Evolutionary conservation across 1,139 yeast genomes (phyloP).

Genomic region (Saccharomyces hybrid): DNA sequence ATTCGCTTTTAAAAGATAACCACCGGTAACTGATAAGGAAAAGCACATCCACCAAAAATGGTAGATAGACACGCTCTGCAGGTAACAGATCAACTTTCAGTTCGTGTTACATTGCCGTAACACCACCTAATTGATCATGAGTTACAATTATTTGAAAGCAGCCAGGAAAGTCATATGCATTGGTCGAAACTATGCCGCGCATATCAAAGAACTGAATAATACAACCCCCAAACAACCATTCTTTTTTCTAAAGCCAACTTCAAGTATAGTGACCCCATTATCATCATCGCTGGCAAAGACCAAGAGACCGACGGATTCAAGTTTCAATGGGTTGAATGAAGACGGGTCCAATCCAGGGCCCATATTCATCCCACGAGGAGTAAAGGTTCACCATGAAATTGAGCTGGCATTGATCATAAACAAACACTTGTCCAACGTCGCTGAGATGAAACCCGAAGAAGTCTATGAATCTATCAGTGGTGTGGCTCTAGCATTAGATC

Average conservation of each 20-base stretch:
- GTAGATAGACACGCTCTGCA: not conserved
- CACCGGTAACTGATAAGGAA: not conserved
- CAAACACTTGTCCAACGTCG: slow-evolving; percentile 52
- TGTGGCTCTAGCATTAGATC: slow-evolving; percentile 80
- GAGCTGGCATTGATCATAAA: slow-evolving; percentile 79
- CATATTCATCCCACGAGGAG: slow-evolving; percentile 74
- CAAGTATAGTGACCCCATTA: slow-evolving; percentile 45
- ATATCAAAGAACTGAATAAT: slow-evolving; percentile 82
- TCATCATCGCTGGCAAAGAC: slow-evolving; percentile 5
- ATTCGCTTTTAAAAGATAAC: not conserved
- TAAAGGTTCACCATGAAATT: slow-evolving; percentile 81
- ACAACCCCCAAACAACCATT: slow-evolving; percentile 76
- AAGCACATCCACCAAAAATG: not conserved
- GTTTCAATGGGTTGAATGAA: slow-evolving; percentile 20
- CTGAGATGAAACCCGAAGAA: slow-evolving; percentile 50
- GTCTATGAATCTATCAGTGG: slow-evolving; percentile 76
- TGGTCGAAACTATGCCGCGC: slow-evolving; percentile 94
- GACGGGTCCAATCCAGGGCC: slow-evolving; percentile 48
- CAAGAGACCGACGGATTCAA: slow-evolving; percentile 7
- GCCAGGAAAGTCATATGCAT: slow-evolving; percentile 86
- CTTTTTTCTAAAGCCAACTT: slow-evolving; percentile 80
- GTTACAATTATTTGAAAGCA: slow-evolving; percentile 49
- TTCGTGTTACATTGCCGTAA: not conserved
- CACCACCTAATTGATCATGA: slow-evolving; percentile 12
- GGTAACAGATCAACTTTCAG: too few species aligned